Evolutionary conservation across 2,329 filamentous ascomycete species (phyloP).

Genomic region (Periconia sp.): DNA sequence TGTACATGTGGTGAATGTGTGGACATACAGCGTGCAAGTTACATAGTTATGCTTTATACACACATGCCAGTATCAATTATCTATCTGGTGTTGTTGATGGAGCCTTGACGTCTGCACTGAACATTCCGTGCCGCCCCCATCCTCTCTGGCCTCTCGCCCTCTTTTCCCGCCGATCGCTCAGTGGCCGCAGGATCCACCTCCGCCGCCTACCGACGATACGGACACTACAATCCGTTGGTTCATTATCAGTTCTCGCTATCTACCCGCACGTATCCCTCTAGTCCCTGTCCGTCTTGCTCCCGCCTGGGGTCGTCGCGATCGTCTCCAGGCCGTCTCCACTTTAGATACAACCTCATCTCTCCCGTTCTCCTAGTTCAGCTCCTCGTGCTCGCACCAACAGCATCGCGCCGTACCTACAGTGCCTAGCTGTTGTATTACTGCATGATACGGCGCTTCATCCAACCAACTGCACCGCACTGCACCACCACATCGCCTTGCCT

Average conservation of each 20-base stretch:
- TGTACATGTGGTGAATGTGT: no score
- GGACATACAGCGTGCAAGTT: no score
- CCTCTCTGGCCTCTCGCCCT: neutral
- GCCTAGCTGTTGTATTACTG: neutral
- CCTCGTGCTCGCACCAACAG: conserved; percentile 3
- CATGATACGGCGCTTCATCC: neutral
- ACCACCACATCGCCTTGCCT: neutral
- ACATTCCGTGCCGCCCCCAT: neutral
- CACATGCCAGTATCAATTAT: no score
- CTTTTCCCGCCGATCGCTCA: neutral
- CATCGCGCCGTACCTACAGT: neutral
- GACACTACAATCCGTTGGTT: no score
- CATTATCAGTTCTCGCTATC: no score
- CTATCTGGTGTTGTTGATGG: no score
- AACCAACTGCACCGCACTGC: neutral
- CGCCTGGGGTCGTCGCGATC: conserved; percentile 4
- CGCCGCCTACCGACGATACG: no score
- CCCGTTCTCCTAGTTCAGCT: neutral
- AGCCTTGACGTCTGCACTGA: neutral
- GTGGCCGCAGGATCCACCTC: no score
- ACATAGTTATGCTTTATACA: no score
- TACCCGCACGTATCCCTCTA: neutral
- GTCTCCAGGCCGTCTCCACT: conserved; percentile 23
- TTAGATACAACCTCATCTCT: conserved; percentile 23
- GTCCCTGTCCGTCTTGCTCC: neutral